Percentiles rank a stretch among this genome's conserved stretches.
phyloP scores from a whole-genome alignment of 768 basidiomycete species.

The Tricholoma terreum region DNA sequence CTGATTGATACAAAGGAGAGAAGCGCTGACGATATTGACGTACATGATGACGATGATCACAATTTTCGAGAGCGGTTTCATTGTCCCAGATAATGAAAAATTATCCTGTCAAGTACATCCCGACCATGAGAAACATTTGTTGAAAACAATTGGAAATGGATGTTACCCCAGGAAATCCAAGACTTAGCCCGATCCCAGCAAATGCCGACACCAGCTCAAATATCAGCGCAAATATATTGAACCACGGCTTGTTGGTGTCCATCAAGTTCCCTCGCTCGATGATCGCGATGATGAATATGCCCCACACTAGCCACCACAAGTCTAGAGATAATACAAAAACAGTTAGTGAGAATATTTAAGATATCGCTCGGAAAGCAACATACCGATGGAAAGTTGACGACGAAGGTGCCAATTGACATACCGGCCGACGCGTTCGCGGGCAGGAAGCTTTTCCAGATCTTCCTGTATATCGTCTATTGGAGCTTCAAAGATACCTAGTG shows the following conservation, averaged over 20 bases:
- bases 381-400: constrained; percentile 56
- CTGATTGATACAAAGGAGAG: background rate
- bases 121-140: background rate
- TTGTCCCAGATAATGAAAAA: constrained; percentile 59
- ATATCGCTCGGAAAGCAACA: constrained; percentile 16
- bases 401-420: constrained; percentile 58
- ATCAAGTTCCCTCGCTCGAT: constrained; percentile 61
- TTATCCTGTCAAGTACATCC: constrained; percentile 38
- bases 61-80: constrained; percentile 66
- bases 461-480: constrained; percentile 42
- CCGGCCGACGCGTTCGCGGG: constrained; percentile 42
- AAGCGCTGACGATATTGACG: constrained; percentile 5
- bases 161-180: constrained; percentile 53
- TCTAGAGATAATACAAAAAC: constrained; percentile 29
- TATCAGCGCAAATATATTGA: constrained; percentile 53
- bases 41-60: constrained; percentile 72
- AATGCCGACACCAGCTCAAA: constrained; percentile 70
- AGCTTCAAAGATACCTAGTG: constrained; percentile 63
- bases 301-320: constrained; percentile 80
- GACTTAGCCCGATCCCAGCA: constrained; percentile 65
- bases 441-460: constrained; percentile 33
- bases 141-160: too few species aligned
- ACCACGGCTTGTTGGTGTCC: constrained; percentile 57
- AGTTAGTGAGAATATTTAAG: background rate
- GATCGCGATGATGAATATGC: constrained; percentile 67